These are phyloP conservation scores for Drechslera avenae DNA, from an alignment of 2,329 filamentous ascomycete genomes.

Conservation along the genomic window DNA sequence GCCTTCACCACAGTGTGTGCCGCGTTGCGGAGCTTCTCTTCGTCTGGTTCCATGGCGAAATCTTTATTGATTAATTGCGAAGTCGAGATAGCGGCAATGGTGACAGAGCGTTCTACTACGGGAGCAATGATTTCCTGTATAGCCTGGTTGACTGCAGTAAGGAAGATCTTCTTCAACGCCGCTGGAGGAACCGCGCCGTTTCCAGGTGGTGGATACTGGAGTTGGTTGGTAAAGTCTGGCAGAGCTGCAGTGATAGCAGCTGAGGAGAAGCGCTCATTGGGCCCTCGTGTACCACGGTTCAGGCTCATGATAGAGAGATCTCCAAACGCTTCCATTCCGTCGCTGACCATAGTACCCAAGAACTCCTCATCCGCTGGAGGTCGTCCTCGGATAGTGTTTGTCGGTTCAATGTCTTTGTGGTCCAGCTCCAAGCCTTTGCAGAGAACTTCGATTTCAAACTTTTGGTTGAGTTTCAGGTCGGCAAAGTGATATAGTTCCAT, in stretches of 20 bases:
- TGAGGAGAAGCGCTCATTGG: slow-evolving; percentile 74
- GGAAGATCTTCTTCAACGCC: slow-evolving; percentile 74
- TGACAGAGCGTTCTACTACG: slow-evolving; percentile 95
- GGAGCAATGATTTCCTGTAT: slow-evolving; percentile 96
- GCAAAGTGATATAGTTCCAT: slow-evolving; percentile 93
- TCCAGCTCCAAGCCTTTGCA: slow-evolving; percentile 93
- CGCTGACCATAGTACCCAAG: slow-evolving; percentile 60
- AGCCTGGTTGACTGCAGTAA: slow-evolving; percentile 83
- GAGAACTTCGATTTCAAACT: slow-evolving; percentile 97
- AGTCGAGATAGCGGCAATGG: slow-evolving; percentile 95
- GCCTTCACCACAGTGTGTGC: slow-evolving; percentile 95
- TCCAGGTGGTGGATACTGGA: slow-evolving; percentile 75
- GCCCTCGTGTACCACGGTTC: slow-evolving; percentile 66
- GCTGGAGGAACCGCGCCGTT: slow-evolving; percentile 71
- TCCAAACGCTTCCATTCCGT: slow-evolving; percentile 80
- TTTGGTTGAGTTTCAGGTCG: slow-evolving; percentile 93
- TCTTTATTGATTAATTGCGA: slow-evolving; percentile 96
- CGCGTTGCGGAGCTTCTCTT: slow-evolving; percentile 81
- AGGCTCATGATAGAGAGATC: slow-evolving; percentile 68
- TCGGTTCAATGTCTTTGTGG: slow-evolving; percentile 87
- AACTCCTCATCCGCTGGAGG: slow-evolving; percentile 66
- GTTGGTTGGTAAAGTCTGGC: slow-evolving; percentile 78
- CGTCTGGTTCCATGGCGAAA: slow-evolving; percentile 90
- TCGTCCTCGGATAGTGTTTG: slow-evolving; percentile 81
- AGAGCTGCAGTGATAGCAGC: slow-evolving; percentile 78